phyloP scores from a whole-genome alignment of 805 yeast species.

The Spathaspora passalidarum region DNA sequence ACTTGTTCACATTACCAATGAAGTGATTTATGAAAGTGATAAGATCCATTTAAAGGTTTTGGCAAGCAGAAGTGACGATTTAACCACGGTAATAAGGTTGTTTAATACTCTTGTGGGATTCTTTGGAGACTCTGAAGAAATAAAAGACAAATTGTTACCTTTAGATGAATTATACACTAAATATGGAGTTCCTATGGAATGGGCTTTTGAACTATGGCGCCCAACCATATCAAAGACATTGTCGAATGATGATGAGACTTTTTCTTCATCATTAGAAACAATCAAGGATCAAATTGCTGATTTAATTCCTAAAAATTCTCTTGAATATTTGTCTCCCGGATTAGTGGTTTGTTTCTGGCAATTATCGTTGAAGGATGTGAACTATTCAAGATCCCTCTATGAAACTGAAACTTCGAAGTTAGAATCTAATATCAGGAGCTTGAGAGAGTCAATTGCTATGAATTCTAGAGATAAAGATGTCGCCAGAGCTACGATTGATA shows the following conservation, averaged over 20 bases:
- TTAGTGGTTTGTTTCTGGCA: constrained; percentile 72
- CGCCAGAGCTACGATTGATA: constrained; percentile 18
- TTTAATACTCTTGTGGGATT: constrained; percentile 57
- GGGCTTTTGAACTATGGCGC: constrained; percentile 85
- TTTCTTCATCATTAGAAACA: constrained; percentile 7
- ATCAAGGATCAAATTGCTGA: constrained; percentile 12
- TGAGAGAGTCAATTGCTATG: constrained; percentile 31
- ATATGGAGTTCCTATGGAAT: constrained; percentile 48
- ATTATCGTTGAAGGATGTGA: constrained; percentile 67
- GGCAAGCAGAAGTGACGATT: constrained; percentile 70
- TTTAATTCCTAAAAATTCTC: constrained; percentile 14
- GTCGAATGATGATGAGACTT: constrained; percentile 8
- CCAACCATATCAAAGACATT: constrained; percentile 26
- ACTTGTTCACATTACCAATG: constrained; percentile 48
- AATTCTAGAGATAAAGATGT: constrained; percentile 25
- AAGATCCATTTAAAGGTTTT: constrained; percentile 64
- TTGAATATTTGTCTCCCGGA: constrained; percentile 28
- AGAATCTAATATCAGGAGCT: constrained; percentile 28
- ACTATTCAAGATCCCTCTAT: constrained; percentile 51
- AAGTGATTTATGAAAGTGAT: constrained; percentile 30
- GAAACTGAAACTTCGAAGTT: constrained; percentile 42
- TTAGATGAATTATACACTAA: constrained; percentile 38
- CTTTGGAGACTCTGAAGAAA: constrained; percentile 36
- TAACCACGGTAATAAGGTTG: constrained; percentile 63
- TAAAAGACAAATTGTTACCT: constrained; percentile 35